Base-by-base conservation (phyloP, 2,329 filamentous ascomycete genomes). In the Microdochium nivale region DNA sequence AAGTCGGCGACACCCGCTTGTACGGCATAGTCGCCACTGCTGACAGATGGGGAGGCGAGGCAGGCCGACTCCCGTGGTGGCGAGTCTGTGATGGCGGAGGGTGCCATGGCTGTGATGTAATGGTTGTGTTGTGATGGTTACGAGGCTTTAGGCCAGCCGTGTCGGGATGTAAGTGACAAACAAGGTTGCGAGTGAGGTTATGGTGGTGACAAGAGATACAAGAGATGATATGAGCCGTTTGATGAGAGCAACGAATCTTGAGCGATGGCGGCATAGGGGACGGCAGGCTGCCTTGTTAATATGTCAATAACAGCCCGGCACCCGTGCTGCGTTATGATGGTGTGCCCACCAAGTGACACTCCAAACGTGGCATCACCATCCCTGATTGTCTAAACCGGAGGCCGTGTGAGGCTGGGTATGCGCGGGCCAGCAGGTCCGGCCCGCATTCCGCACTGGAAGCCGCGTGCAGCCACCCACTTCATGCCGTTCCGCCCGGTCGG, bases 1-100 rank as follows among this genome's bases (percentile, higher is more conserved):
- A 95, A 91, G 65, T 77, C 79, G 61, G 68, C 69, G 55, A 60
- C 72, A 60, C 60, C 76, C 49, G 63, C 71, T 60, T 79, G 75
- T 47, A 81, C 72, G 54, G 77, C 75, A 60, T 74, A 79, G 60
- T 80, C 80, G 19, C 74, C 74, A 61, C 78, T 78, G 53, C 67
- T 64, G 44, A 65, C 61, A 40, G 65, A 60, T 51, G 68, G 65
- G 33, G 69, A 63, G 46, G 70, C 63, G 46, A 70, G 62, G 59
- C 72, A 69, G 48, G 65, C 65, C 58, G 72, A 67, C 55, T 75
- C 74, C 60, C 69, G 68, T 50, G 66, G 66, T 49, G 75, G 72
- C 46, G 75, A 74, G 56, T 76, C 69, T 57, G 74, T 72, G 61
- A 80, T 71, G 54, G 79, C 79, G 58, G 79, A 81, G 55, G 81